Evolutionary conservation across 2,329 filamentous ascomycete genomes (phyloP).

Genomic region (Alternaria sp.): DNA sequence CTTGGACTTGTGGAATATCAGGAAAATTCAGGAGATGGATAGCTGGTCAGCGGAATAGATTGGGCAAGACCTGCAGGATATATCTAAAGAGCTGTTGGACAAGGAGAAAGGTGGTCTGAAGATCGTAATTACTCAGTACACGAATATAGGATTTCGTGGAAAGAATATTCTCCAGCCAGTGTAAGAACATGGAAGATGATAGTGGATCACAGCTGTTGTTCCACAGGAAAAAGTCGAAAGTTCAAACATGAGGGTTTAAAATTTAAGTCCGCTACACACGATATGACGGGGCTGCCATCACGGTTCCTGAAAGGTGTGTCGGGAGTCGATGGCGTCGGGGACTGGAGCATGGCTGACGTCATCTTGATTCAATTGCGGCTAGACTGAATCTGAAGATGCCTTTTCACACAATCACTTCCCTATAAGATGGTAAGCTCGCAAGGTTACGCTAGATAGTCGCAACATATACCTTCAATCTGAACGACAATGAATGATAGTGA

Average conservation of each 20-base stretch:
- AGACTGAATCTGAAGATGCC: background rate
- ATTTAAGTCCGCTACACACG: background rate
- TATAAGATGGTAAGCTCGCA: too few species aligned
- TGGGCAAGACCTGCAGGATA: background rate
- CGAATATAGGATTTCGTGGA: background rate
- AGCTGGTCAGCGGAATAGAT: background rate
- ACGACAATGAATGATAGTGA: too few species aligned
- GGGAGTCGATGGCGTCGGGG: background rate
- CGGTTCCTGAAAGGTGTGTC: background rate
- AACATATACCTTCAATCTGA: too few species aligned
- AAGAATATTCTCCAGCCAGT: background rate
- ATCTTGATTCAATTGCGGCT: background rate
- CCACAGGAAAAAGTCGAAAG: too few species aligned
- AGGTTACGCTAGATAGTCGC: too few species aligned
- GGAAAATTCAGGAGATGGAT: background rate
- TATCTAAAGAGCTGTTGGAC: background rate
- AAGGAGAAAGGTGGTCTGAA: background rate
- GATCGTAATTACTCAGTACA: background rate
- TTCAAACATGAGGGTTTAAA: background rate
- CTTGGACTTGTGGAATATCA: background rate
- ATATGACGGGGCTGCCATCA: background rate
- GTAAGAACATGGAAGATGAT: background rate
- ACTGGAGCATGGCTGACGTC: background rate
- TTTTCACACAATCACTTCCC: background rate
- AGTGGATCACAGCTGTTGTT: background rate